Evolutionary conservation across 192 early-diverging fungal genomes (phyloP).

Genomic region (Coemansia sp.): DNA sequence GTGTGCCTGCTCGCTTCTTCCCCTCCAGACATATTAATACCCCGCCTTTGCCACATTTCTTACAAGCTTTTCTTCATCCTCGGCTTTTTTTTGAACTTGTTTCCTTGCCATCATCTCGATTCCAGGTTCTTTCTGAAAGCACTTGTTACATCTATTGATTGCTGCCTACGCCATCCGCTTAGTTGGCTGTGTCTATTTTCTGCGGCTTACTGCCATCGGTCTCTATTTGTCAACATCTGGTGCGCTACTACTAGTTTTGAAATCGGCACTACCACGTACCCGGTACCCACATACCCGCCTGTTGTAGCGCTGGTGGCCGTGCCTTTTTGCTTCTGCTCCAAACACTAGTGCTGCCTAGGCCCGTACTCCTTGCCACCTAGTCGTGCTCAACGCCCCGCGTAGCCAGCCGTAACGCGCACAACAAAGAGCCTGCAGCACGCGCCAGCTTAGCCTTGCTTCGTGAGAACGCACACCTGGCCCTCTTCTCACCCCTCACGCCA

Average conservation of each 20-base stretch:
- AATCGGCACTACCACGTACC: neutral
- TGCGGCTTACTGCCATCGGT: neutral
- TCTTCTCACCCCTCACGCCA: neutral
- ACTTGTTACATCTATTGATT: neutral
- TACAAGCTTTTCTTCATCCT: neutral
- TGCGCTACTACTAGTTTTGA: neutral
- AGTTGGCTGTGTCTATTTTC: neutral
- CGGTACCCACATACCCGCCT: neutral
- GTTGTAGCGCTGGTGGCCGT: neutral
- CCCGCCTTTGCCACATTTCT: constrained; percentile 1
- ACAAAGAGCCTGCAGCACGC: constrained; percentile 3
- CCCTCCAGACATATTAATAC: neutral
- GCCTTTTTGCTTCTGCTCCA: neutral
- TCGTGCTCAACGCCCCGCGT: neutral
- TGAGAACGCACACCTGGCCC: constrained; percentile 2
- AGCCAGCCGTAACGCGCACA: neutral
- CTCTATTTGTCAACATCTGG: neutral
- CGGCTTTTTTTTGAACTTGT: neutral
- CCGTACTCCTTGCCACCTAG: neutral
- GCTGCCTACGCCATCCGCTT: neutral
- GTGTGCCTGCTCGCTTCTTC: neutral
- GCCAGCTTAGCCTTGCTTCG: constrained; percentile 6
- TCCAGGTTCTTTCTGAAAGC: neutral
- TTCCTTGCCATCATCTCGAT: neutral
- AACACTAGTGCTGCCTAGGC: neutral